phyloP scores from a whole-genome alignment of 169 alveolate species.

The Eimeria maxima region DNA sequence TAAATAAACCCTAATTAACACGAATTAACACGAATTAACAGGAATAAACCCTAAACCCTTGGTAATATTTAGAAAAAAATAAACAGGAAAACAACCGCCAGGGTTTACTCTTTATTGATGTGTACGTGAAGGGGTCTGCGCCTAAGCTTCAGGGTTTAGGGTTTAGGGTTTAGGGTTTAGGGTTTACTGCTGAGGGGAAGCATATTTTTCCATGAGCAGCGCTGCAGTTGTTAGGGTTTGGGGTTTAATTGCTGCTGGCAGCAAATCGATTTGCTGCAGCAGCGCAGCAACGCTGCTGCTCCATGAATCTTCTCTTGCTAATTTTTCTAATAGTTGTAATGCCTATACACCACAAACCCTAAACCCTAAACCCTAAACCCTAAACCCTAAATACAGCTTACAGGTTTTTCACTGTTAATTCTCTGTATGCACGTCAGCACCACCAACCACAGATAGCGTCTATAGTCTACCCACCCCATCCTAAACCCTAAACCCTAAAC shows the following conservation, averaged over 20 bases:
- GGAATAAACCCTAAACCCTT: background rate
- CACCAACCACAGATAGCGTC: background rate
- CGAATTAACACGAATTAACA: background rate
- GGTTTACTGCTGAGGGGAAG: background rate
- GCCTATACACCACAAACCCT: too few species aligned
- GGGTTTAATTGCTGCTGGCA: constrained; percentile 46
- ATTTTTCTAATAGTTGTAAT: background rate
- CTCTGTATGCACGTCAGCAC: too few species aligned
- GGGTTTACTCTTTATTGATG: too few species aligned
- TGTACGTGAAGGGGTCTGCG: background rate
- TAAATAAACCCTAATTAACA: background rate
- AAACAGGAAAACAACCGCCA: too few species aligned
- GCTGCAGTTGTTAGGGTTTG: background rate
- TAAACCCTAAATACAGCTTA: too few species aligned
- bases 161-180: constrained; percentile 27
- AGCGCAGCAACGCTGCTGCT: constrained; percentile 76
- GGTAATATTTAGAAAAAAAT: too few species aligned
- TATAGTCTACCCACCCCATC: background rate
- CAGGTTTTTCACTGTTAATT: too few species aligned
- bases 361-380: too few species aligned
- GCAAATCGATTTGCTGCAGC: constrained; percentile 73
- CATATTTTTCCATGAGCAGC: background rate
- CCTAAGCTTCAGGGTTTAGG: constrained; percentile 40
- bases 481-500: background rate
- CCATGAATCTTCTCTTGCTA: constrained; percentile 34